phyloP scores from a whole-genome alignment of 441 rosid species.

The Daphne laureola region DNA sequence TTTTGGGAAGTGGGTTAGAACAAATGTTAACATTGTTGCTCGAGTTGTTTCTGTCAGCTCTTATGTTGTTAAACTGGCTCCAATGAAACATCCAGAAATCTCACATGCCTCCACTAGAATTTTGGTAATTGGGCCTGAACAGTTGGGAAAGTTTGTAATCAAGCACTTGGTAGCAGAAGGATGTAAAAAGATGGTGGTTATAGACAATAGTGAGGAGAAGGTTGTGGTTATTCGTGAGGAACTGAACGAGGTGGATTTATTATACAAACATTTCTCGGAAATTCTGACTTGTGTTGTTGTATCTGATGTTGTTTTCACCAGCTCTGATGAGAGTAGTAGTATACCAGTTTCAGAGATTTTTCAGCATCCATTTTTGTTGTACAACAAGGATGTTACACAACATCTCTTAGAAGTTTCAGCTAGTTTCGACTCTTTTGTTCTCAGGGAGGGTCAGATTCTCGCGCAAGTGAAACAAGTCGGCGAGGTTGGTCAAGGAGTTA shows the following conservation, averaged over 20 bases:
- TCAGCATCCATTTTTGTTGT: constrained; percentile 68
- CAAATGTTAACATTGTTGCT: no score
- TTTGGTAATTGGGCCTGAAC: constrained; percentile 89
- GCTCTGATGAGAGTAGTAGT: constrained; percentile 70
- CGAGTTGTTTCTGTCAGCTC: no score
- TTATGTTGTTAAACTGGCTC: constrained; percentile 81
- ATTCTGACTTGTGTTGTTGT: constrained; percentile 66
- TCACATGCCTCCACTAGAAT: constrained; percentile 55
- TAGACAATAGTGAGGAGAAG: constrained; percentile 71
- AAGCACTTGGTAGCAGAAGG: constrained; percentile 94
- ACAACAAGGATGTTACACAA: constrained; percentile 76
- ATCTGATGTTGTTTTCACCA: constrained; percentile 86
- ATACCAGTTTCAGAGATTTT: constrained; percentile 74
- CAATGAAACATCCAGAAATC: constrained; percentile 71
- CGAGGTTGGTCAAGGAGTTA: constrained; percentile 81
- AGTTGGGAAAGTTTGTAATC: constrained; percentile 96
- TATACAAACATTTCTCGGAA: constrained; percentile 56
- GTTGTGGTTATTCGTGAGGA: constrained; percentile 71
- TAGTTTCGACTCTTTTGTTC: constrained; percentile 90
- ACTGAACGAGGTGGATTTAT: constrained; percentile 51
- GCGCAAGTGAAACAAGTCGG: constrained; percentile 97
- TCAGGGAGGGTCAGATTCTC: constrained; percentile 95
- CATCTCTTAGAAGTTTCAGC: constrained; percentile 94
- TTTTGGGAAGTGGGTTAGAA: no score
- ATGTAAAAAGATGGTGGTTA: constrained; percentile 75